A percentile compares a stretch with the other conserved stretches of the same genome.
Conservation (phyloP, 2,329 filamentous ascomycete genomes). For the Cordyceps fumosorosea region DNA sequence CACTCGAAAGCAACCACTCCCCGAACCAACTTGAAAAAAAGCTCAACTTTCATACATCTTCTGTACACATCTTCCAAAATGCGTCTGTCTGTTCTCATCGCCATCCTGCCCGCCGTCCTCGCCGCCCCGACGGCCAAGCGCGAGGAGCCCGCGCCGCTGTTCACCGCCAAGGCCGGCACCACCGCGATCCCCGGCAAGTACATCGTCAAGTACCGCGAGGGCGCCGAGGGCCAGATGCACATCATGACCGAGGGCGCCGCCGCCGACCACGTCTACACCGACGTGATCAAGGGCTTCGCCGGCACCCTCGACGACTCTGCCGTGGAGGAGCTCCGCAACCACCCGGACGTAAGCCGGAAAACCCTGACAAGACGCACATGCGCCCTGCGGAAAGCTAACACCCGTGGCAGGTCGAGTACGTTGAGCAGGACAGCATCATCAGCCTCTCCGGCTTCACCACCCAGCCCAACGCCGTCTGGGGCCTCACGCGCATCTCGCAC, state of each 20-base stretch:
- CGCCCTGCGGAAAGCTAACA: too few relatives aligned
- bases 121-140: constrained; percentile 20
- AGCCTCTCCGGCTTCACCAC: constrained; percentile 45
- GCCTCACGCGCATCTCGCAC: constrained; percentile 32
- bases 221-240: constrained; percentile 15
- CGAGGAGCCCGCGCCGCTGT: constrained; percentile 22
- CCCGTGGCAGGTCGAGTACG: constrained; percentile 25
- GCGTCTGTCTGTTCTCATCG: constrained; percentile 20
- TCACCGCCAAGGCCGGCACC: constrained; percentile 15
- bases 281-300: constrained; percentile 21
- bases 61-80: constrained; percentile 11
- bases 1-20: not conserved
- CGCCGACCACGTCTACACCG: constrained; percentile 21
- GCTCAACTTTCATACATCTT: not conserved
- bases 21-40: not conserved
- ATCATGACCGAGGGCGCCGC: constrained; percentile 18
- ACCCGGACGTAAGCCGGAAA: constrained; percentile 18
- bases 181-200: constrained; percentile 22
- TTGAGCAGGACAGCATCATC: constrained; percentile 35
- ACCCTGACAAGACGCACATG: not conserved
- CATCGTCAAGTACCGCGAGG: constrained; percentile 25
- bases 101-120: constrained; percentile 20
- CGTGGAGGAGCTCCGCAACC: constrained; percentile 19
- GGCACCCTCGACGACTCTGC: constrained; percentile 17
- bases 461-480: constrained; percentile 35